Evolutionary conservation across 352 stramenopile species (phyloP).

Genomic region (Albugo candida): DNA sequence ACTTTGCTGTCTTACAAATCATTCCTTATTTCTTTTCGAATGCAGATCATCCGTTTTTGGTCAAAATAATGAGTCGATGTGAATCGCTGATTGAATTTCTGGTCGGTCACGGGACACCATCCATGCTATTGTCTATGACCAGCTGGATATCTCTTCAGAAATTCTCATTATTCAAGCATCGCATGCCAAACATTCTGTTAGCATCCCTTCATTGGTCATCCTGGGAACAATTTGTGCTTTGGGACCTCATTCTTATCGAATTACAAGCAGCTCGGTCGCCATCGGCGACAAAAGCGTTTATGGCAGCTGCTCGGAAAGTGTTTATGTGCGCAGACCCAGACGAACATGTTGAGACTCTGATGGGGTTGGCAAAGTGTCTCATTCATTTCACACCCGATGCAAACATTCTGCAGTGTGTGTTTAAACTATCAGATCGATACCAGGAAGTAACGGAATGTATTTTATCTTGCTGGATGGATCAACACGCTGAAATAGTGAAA

Average conservation of each 20-base stretch:
- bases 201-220: constrained; percentile 65
- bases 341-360: constrained; percentile 51
- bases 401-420: constrained; percentile 50
- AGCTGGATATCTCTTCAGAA: constrained; percentile 48
- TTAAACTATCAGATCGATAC: constrained; percentile 42
- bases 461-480: constrained; percentile 48
- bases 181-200: constrained; percentile 42
- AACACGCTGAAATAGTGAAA: constrained; percentile 35
- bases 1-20: constrained; percentile 30
- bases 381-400: constrained; percentile 43
- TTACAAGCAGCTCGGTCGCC: constrained; percentile 22
- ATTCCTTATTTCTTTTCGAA: constrained; percentile 49
- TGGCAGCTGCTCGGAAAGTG: constrained; percentile 56
- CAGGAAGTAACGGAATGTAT: constrained; percentile 47
- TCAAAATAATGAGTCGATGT: constrained; percentile 34
- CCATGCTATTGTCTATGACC: constrained; percentile 33
- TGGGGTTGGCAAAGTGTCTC: constrained; percentile 52
- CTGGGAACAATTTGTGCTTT: constrained; percentile 65
- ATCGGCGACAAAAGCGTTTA: constrained; percentile 21
- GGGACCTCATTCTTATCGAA: constrained; percentile 56
- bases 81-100: constrained; percentile 50
- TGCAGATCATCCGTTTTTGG: constrained; percentile 35
- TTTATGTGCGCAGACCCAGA: constrained; percentile 49
- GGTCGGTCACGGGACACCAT: constrained; percentile 35
- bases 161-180: constrained; percentile 52